These are phyloP conservation scores for Aspergillus viridinutans DNA, from an alignment of 2,329 filamentous ascomycete genomes.

Conservation along the genomic window DNA sequence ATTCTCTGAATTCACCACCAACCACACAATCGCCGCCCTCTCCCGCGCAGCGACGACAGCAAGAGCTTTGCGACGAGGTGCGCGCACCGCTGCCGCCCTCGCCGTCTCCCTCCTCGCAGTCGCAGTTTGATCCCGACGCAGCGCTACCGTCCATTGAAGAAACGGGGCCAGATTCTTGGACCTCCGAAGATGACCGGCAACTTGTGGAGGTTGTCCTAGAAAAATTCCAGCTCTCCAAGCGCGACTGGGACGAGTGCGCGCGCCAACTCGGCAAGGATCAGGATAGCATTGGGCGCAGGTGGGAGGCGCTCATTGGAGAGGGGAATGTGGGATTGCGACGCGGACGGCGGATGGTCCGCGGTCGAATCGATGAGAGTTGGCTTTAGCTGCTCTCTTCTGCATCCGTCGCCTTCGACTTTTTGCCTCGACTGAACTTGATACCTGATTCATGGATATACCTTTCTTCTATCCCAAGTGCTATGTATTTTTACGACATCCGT, in stretches of 20 bases:
- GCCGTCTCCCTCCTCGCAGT: not conserved
- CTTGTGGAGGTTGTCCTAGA: slow-evolving; percentile 43
- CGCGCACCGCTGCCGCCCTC: slow-evolving; percentile 8
- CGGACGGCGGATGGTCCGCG: slow-evolving; percentile 24
- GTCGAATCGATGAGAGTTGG: slow-evolving; percentile 25
- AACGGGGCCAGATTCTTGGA: slow-evolving; percentile 27
- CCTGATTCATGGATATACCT: slow-evolving; percentile 1
- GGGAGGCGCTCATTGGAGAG: slow-evolving; percentile 40
- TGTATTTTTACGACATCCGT: not conserved
- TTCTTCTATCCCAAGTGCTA: not conserved
- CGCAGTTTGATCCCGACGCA: slow-evolving; percentile 26
- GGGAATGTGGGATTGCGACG: slow-evolving; percentile 41
- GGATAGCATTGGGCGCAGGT: slow-evolving; percentile 39
- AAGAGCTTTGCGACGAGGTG: slow-evolving; percentile 6
- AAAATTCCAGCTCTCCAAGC: slow-evolving; percentile 40
- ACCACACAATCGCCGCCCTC: slow-evolving; percentile 30
- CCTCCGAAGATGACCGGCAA: slow-evolving; percentile 38
- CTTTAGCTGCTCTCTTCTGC: slow-evolving; percentile 8
- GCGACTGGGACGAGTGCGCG: slow-evolving; percentile 46
- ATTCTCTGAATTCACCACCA: slow-evolving; percentile 35
- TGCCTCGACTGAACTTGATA: not conserved
- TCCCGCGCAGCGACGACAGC: slow-evolving; percentile 15
- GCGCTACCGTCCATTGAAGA: slow-evolving; percentile 37
- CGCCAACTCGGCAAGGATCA: slow-evolving; percentile 38
- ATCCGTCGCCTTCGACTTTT: not conserved